Base-by-base conservation (phyloP, 1,284 basidiomycete genomes). In the Inonotus obliquus region DNA sequence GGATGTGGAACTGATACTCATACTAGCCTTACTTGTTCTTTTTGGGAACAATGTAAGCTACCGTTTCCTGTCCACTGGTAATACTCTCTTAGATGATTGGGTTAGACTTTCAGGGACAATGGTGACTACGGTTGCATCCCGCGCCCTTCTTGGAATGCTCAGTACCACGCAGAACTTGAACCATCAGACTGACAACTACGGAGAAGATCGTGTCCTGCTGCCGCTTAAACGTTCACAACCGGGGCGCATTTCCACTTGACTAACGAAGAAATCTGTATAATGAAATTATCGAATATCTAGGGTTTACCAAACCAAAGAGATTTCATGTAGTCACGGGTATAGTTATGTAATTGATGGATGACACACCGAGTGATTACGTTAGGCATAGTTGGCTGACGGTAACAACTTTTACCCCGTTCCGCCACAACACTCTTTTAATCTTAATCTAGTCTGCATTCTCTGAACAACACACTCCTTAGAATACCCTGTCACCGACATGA, bases 91-190 rank as follows among this genome's bases (percentile, higher is more conserved):
- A 57, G n/a, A 21, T 23, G 37, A 39, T 29, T 7, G 17, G 11
- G 21, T 44, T 35, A 60, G 58, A 27, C 44, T 60, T 27, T 52
- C 58, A 25, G 58, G 58, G n/a, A 1, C 58, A 17, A 39, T 60
- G 58, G 58, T 60, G 6, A 60, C 49, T 19, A 39, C 58, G 4
- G 55, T 57, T 10, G 21, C 55, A 21, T 44, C 41, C 11, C 55
- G 39, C 21, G 55, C 47, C 7, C 45, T 57, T 19, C 41, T 57
- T 29, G 29, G 25, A 17, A 11, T 57, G 41, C 47, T 57, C 19
- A 27, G 41, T 5, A 37, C 48, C 23, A 23, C 48, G 5, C 51
- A 52, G n/a, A 23, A 44, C 19, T 21, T 17, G 17, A 17, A 14
- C 17, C 41, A 17, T n/a, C 41, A 21, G 32, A 4, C 9, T 44